Conservation (phyloP, 495 filamentous ascomycete species). For the Hypoxylon intermedium region DNA sequence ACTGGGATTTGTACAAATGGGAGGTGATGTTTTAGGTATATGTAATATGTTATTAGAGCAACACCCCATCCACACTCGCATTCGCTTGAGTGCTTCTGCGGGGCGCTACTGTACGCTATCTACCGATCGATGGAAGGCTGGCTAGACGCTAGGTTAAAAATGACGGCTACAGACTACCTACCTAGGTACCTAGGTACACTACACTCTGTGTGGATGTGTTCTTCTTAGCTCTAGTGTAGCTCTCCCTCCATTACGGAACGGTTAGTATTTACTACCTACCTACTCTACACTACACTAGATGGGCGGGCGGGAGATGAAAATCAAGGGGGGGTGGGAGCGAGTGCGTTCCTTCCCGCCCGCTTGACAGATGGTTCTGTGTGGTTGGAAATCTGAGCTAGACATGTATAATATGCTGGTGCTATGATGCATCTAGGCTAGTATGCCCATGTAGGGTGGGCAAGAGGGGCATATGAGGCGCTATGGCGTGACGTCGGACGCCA, state of each 20-base stretch:
- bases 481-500: constrained; percentile 35
- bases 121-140: constrained; percentile 30
- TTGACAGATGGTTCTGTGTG: constrained; percentile 15
- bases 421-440: not conserved
- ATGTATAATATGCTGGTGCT: constrained; percentile 18
- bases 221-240: no score
- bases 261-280: constrained; percentile 30
- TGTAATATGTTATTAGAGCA: not conserved
- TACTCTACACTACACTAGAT: no score
- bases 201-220: constrained; percentile 32
- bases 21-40: not conserved
- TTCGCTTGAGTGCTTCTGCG: constrained; percentile 8
- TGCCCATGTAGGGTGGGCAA: not conserved
- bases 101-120: constrained; percentile 30
- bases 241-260: constrained; percentile 27
- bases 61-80: not conserved
- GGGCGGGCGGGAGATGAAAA: constrained; percentile 19
- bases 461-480: constrained; percentile 27
- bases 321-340: not conserved
- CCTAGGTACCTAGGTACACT: no score
- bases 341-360: constrained; percentile 32
- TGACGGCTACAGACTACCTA: no score
- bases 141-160: constrained; percentile 53
- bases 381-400: constrained; percentile 7
- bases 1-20: not conserved